Evolutionary conservation across 345 rosid species (phyloP).

Genomic region (Microcos paniculata): DNA sequence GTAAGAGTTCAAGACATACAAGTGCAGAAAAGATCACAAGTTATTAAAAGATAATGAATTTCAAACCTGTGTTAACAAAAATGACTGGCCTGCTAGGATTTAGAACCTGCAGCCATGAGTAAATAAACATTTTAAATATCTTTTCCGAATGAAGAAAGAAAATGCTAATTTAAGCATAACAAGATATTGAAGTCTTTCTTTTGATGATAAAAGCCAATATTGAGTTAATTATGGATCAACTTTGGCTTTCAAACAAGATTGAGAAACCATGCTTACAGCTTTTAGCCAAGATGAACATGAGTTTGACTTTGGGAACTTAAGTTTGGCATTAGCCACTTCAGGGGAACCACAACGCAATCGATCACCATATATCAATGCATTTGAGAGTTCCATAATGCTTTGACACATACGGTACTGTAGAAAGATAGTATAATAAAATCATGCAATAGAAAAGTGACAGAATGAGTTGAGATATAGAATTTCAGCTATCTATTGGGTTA

Average conservation of each 20-base stretch:
- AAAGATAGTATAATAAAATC: slow-evolving; percentile 24
- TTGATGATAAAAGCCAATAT: neutral
- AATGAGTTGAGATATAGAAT: slow-evolving; percentile 13
- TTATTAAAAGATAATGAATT: slow-evolving; percentile 11
- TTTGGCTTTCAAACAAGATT: slow-evolving; percentile 3
- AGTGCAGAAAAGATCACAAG: slow-evolving; percentile 5
- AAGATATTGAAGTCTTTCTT: neutral
- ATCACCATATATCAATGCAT: slow-evolving; percentile 91
- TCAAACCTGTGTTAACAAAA: slow-evolving; percentile 78
- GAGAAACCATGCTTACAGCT: slow-evolving; percentile 45
- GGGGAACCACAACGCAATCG: slow-evolving; percentile 82
- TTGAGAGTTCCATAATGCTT: slow-evolving; percentile 91
- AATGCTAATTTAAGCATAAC: neutral
- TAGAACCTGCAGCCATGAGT: slow-evolving; percentile 55
- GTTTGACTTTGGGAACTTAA: slow-evolving; percentile 45
- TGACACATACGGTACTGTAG: slow-evolving; percentile 93
- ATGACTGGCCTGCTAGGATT: slow-evolving; percentile 65
- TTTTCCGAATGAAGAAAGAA: neutral
- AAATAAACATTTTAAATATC: slow-evolving; percentile 6
- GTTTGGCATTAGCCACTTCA: slow-evolving; percentile 76
- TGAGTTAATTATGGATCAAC: neutral
- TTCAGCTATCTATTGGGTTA: slow-evolving; percentile 19
- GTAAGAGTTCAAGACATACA: slow-evolving; percentile 20
- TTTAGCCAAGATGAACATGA: slow-evolving; percentile 61
- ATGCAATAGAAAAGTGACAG: slow-evolving; percentile 6